Evolutionary conservation across 495 filamentous ascomycete genomes (phyloP), one percentile per base, ranked within the genome.

Genomic region (Saxophila tyrrhenica): DNA sequence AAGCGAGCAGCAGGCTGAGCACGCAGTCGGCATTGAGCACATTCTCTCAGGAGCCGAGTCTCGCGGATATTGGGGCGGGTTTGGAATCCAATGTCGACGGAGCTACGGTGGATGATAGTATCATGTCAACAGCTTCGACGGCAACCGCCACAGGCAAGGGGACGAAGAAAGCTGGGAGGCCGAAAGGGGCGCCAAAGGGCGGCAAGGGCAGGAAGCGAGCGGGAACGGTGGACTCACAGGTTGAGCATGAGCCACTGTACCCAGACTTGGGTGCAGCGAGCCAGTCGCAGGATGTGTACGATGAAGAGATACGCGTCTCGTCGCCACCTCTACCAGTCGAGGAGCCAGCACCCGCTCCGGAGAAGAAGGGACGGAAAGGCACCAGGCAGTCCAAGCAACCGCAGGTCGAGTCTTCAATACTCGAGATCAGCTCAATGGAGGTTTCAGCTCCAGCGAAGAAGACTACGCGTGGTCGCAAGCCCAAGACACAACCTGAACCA

Each of bases 41-140:
- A 24, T 56, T 72, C 41, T 79, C 77, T 1, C 80, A 81, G 55
- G 71, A 72, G 0, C 70, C 73, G 1, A 79, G 80, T 7, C 47
- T 61, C n/a, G 57, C 59, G n/a, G 29, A 39, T 22, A 22, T 22
- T 22, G 45, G 19, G 3, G 10, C 10, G 20, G 19, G 13, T 23
- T 22, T 16, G 47, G 59, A 56, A 1, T 55, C 77, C 20, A 64
- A 62, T n/a, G 64, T 67, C 16, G 23, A 20, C 7, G 35, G 3
- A 23, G 24, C 48, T 39, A 76, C 84, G 46, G 75, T 80, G 57
- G 85, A 87, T 60, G 81, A 87, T 51, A 90, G 80, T 61, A 73
- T 83, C 45, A 69, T 87, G 62, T 84, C 80, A n/a, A 67, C 65
- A n/a, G 69, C 76, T 3, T 80, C 78, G 0, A 77, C 78, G 52